Conservation (phyloP, 257 asterid species). For the Primulina eburnea region DNA sequence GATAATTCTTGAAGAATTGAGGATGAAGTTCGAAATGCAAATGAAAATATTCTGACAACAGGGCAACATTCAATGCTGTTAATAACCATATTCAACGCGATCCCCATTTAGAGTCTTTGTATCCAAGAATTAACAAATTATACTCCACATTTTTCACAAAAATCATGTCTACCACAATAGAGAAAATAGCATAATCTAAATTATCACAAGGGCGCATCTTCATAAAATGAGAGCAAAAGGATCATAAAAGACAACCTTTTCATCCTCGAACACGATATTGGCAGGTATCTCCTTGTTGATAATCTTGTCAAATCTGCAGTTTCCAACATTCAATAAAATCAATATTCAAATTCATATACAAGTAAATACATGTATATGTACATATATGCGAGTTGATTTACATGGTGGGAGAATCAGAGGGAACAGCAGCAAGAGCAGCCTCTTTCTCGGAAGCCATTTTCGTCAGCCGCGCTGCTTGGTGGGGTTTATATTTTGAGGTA, state of each 20-base stretch:
- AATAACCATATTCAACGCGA: too few relatives aligned
- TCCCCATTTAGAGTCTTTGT: too few relatives aligned
- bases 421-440: slow-evolving; percentile 76
- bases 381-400: slow-evolving; percentile 11
- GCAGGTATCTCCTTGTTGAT: slow-evolving; percentile 85
- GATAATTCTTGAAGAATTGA: too few relatives aligned
- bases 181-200: too few relatives aligned
- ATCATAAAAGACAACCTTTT: slow-evolving; percentile 42
- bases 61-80: too few relatives aligned
- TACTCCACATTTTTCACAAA: too few relatives aligned
- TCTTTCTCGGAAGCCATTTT: slow-evolving; percentile 89
- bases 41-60: too few relatives aligned
- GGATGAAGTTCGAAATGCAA: too few relatives aligned
- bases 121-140: too few relatives aligned
- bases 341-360: not conserved
- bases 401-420: slow-evolving; percentile 84
- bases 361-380: too few relatives aligned
- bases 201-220: not conserved
- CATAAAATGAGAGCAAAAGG: not conserved
- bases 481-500: slow-evolving; percentile 22
- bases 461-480: slow-evolving; percentile 8
- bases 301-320: slow-evolving; percentile 86
- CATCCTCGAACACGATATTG: slow-evolving; percentile 80
- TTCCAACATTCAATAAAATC: slow-evolving; percentile 17
- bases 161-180: too few relatives aligned